A percentile compares a stretch with the other conserved stretches of the same genome.
These are phyloP conservation scores for Mycena floridula DNA, from an alignment of 768 basidiomycete species.

Conservation along the genomic window DNA sequence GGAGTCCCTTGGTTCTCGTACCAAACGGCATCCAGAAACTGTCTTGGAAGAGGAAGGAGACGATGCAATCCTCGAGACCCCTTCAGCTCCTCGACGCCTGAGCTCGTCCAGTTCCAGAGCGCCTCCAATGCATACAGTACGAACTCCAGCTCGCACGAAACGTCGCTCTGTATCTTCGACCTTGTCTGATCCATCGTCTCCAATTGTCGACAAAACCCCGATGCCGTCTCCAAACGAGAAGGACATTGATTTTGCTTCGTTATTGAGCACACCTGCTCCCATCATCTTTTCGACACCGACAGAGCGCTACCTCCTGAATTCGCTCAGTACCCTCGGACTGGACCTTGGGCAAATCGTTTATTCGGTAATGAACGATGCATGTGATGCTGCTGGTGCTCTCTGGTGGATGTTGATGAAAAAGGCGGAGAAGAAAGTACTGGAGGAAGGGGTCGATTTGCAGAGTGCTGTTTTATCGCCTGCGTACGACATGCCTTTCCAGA, in stretches of 20 bases:
- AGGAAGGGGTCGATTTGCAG: slow-evolving; percentile 15
- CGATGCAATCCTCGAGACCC: slow-evolving; percentile 12
- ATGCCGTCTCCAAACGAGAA: slow-evolving; percentile 30
- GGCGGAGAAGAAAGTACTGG: slow-evolving; percentile 50
- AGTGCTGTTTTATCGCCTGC: neutral
- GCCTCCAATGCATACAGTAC: slow-evolving; percentile 60
- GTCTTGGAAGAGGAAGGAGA: slow-evolving; percentile 46
- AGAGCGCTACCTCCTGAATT: slow-evolving; percentile 77
- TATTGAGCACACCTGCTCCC: slow-evolving; percentile 61
- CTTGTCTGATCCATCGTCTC: slow-evolving; percentile 57
- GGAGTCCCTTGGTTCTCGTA: slow-evolving; percentile 29
- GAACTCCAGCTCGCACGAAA: slow-evolving; percentile 93
- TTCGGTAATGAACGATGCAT: slow-evolving; percentile 86
- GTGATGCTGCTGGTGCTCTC: slow-evolving; percentile 82
- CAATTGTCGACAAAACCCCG: slow-evolving; percentile 40
- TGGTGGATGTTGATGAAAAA: slow-evolving; percentile 97
- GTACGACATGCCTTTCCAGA: neutral
- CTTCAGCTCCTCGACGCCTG: neutral
- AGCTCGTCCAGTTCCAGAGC: slow-evolving; percentile 17
- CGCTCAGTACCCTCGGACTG: slow-evolving; percentile 71
- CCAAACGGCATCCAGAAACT: slow-evolving; percentile 36
- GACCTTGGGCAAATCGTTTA: slow-evolving; percentile 96
- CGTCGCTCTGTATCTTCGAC: slow-evolving; percentile 91
- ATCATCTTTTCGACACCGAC: slow-evolving; percentile 83
- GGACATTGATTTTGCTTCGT: slow-evolving; percentile 51